These are phyloP conservation scores for Halophytophthora polymorphica DNA, from an alignment of 352 stramenopile species.

Conservation along the genomic window DNA sequence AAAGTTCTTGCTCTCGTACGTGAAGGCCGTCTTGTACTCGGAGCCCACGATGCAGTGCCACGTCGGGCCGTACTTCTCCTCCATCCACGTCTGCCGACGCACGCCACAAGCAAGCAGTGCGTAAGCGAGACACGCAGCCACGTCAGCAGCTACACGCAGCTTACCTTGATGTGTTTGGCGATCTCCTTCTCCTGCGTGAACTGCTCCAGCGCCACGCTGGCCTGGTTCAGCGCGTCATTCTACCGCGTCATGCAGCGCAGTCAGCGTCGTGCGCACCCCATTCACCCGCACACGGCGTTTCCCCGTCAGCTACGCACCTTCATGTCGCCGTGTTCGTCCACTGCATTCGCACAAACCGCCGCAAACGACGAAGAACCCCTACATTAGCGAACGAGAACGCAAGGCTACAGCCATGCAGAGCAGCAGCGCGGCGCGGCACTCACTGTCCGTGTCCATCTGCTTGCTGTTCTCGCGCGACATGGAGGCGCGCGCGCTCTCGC, in stretches of 20 bases:
- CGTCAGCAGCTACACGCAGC: neutral
- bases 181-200: constrained; percentile 79
- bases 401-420: neutral
- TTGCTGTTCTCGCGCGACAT: constrained; percentile 68
- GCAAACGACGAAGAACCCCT: no score
- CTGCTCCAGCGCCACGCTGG: constrained; percentile 66
- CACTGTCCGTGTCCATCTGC: constrained; percentile 84
- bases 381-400: constrained; percentile 1
- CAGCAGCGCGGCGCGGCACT: neutral
- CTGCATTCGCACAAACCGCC: constrained; percentile 21
- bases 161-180: constrained; percentile 68
- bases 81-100: constrained; percentile 47
- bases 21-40: constrained; percentile 72
- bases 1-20: constrained; percentile 85
- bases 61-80: constrained; percentile 60
- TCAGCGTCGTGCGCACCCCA: neutral
- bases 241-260: constrained; percentile 6
- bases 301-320: constrained; percentile 32
- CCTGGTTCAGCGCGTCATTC: constrained; percentile 69
- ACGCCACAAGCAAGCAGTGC: neutral
- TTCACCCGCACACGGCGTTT: neutral
- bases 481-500: neutral
- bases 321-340: constrained; percentile 84
- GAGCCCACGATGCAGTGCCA: constrained; percentile 80
- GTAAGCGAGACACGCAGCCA: neutral